A percentile compares a stretch with the other conserved stretches of the same genome.
Evolutionary conservation across 1,284 basidiomycete species (phyloP).

Genomic region (Anthracocystis walkeri): DNA sequence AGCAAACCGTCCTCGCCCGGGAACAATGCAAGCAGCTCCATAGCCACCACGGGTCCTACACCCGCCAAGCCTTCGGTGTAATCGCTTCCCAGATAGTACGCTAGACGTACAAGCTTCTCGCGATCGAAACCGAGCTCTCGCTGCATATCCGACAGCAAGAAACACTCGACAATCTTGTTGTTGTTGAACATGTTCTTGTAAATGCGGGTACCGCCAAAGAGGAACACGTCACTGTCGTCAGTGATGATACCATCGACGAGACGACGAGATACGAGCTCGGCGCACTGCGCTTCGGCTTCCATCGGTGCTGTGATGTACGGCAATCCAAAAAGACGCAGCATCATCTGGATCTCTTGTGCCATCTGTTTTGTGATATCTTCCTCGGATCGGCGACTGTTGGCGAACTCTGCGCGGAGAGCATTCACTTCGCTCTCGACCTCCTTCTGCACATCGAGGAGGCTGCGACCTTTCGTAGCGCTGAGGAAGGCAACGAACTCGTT

Average conservation of each 20-base stretch:
- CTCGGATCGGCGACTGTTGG: slow-evolving; percentile 88
- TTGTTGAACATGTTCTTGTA: slow-evolving; percentile 99
- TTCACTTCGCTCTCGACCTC: slow-evolving; percentile 95
- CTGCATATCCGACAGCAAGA: slow-evolving; percentile 83
- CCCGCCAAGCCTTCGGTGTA: slow-evolving; percentile 96
- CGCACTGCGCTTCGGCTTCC: slow-evolving; percentile 99
- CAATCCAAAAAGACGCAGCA: slow-evolving; percentile 90
- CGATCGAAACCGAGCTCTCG: slow-evolving; percentile 89
- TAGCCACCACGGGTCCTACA: slow-evolving; percentile 93
- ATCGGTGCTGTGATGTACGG: slow-evolving; percentile 98
- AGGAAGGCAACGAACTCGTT: slow-evolving; percentile 83
- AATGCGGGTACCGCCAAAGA: slow-evolving; percentile 91
- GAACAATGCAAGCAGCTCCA: slow-evolving; percentile 75
- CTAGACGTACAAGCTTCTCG: slow-evolving; percentile 86
- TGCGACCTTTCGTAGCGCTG: slow-evolving; percentile 79
- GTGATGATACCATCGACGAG: slow-evolving; percentile 98
- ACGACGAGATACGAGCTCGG: slow-evolving; percentile 84
- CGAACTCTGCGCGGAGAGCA: slow-evolving; percentile 82
- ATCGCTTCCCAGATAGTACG: slow-evolving; percentile 94
- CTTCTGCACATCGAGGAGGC: slow-evolving; percentile 74
- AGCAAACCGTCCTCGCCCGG: slow-evolving; percentile 77
- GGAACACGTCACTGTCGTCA: slow-evolving; percentile 98
- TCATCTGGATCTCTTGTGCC: slow-evolving; percentile 89
- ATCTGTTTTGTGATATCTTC: slow-evolving; percentile 95
- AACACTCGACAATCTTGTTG: slow-evolving; percentile 97